These are phyloP conservation scores for Populus hybrid DNA, from an alignment of 441 rosid species.

Conservation along the genomic window DNA sequence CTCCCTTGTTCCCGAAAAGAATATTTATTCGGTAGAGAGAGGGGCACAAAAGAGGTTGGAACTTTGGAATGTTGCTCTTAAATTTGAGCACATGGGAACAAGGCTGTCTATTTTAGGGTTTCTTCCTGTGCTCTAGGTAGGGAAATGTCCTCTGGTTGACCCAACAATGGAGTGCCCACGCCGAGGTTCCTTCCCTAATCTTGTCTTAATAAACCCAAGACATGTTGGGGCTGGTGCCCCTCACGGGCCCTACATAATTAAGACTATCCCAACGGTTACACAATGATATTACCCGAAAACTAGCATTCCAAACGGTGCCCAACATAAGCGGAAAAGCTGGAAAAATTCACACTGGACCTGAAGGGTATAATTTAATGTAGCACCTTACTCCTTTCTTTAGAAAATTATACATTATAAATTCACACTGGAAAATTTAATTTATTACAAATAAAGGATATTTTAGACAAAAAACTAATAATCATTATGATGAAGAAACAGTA, in stretches of 20 bases:
- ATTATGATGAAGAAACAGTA: too few relatives aligned
- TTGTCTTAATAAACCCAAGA: conserved; percentile 69
- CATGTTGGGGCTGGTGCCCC: conserved; percentile 68
- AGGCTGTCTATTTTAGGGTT: conserved; percentile 64
- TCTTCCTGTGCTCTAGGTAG: conserved; percentile 46
- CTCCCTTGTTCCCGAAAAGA: conserved; percentile 41
- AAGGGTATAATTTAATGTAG: too few relatives aligned
- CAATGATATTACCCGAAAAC: not conserved
- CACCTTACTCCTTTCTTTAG: too few relatives aligned
- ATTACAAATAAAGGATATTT: too few relatives aligned
- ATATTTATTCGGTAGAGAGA: conserved; percentile 24
- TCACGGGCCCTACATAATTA: conserved; percentile 34
- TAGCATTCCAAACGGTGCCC: not conserved
- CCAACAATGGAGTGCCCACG: conserved; percentile 51
- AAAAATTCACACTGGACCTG: too few relatives aligned
- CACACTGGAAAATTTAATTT: too few relatives aligned
- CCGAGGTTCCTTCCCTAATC: conserved; percentile 42
- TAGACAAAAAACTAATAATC: too few relatives aligned
- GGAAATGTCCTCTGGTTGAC: conserved; percentile 57
- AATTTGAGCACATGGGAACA: conserved; percentile 82
- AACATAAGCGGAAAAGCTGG: too few relatives aligned
- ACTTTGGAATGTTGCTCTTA: conserved; percentile 68
- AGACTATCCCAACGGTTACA: conserved; percentile 13
- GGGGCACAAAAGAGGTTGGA: conserved; percentile 30
- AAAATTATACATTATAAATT: too few relatives aligned